Evolutionary conservation across 176 grass and related monocot species (phyloP).

Genomic region (Oryza australiensis): DNA sequence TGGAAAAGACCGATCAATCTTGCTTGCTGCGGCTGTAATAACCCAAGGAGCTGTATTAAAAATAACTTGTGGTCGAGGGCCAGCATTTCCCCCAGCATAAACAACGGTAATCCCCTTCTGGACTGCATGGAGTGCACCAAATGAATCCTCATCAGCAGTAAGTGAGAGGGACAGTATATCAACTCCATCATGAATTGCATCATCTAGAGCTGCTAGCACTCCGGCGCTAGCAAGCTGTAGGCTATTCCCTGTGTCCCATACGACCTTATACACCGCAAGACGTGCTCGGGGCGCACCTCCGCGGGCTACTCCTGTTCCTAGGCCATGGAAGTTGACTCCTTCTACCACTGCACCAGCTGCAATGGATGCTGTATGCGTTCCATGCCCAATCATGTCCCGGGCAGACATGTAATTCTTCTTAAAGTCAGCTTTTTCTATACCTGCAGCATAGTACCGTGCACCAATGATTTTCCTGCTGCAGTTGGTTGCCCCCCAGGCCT

Average conservation of each 20-base stretch:
- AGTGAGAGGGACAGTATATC: conserved; percentile 46
- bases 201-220: conserved; percentile 46
- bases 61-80: conserved; percentile 33
- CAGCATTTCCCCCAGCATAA: conserved; percentile 38
- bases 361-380: conserved; percentile 32
- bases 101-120: conserved; percentile 47
- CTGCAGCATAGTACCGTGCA: conserved; percentile 36
- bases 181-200: conserved; percentile 56
- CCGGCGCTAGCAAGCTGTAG: neutral
- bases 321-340: conserved; percentile 26
- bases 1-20: conserved; percentile 47
- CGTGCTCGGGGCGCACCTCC: conserved; percentile 47
- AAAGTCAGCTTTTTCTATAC: conserved; percentile 6
- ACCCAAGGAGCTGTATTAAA: conserved; percentile 48
- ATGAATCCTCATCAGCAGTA: neutral
- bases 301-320: conserved; percentile 31
- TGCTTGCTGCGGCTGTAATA: conserved; percentile 51
- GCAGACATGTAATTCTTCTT: conserved; percentile 34
- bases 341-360: conserved; percentile 30
- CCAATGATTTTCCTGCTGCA: conserved; percentile 46
- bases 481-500: conserved; percentile 21
- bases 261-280: conserved; percentile 49
- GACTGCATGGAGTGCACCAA: conserved; percentile 48
- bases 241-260: neutral
- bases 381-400: conserved; percentile 34